phyloP scores from a whole-genome alignment of 805 yeast species.

The Yamadazyma philogaea region DNA sequence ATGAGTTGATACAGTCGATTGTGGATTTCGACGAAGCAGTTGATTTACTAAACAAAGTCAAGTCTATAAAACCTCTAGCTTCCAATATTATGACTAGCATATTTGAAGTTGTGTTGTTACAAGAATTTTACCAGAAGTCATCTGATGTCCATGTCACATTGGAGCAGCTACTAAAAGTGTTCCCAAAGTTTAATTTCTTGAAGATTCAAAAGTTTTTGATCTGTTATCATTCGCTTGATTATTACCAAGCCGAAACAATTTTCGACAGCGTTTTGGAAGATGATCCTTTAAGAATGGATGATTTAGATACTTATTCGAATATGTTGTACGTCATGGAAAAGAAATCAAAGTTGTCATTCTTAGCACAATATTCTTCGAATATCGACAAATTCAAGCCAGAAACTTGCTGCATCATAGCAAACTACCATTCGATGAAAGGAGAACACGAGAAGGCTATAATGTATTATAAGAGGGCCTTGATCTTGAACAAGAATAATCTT shows the following conservation, averaged over 20 bases:
- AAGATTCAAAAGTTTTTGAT: conserved; percentile 80
- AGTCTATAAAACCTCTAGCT: conserved; percentile 30
- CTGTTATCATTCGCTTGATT: conserved; percentile 81
- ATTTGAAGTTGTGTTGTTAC: conserved; percentile 65
- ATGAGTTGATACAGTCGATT: conserved; percentile 65
- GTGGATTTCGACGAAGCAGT: conserved; percentile 60
- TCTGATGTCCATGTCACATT: conserved; percentile 33
- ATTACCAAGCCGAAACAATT: conserved; percentile 69
- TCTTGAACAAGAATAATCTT: conserved; percentile 72
- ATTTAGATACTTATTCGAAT: conserved; percentile 90
- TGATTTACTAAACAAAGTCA: conserved; percentile 34
- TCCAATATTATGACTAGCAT: conserved; percentile 41
- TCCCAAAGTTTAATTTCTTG: conserved; percentile 73
- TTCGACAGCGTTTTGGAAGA: conserved; percentile 69
- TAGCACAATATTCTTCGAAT: conserved; percentile 81
- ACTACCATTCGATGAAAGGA: conserved; percentile 84
- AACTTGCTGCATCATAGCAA: conserved; percentile 91
- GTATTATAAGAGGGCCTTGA: conserved; percentile 86
- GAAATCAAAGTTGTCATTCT: conserved; percentile 72
- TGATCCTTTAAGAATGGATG: conserved; percentile 88
- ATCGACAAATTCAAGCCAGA: conserved; percentile 89
- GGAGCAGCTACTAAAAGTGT: conserved; percentile 45
- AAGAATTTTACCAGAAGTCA: conserved; percentile 75
- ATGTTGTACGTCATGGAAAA: conserved; percentile 92
- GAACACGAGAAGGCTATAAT: conserved; percentile 94